phyloP scores from a whole-genome alignment of 345 rosid genomes.

The Raphanus sativus region DNA sequence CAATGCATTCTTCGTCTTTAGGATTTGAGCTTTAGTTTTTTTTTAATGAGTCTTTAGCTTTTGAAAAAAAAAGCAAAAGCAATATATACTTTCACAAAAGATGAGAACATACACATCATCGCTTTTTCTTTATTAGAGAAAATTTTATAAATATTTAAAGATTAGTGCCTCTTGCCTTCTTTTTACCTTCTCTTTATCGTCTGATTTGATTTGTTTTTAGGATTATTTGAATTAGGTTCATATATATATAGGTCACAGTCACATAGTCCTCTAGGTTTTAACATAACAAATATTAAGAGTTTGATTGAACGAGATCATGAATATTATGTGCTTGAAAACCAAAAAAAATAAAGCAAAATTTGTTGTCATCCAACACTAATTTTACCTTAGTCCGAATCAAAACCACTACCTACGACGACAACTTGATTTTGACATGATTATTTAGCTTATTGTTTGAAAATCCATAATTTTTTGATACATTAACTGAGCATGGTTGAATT shows the following conservation, averaged over 20 bases:
- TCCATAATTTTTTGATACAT: neutral
- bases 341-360: neutral
- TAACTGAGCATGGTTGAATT: neutral
- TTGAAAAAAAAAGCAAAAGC: conserved; percentile 31
- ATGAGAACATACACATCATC: conserved; percentile 38
- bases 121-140: conserved; percentile 36
- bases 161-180: conserved; percentile 29
- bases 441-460: neutral
- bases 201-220: conserved; percentile 3
- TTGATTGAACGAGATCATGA: neutral
- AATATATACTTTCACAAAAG: conserved; percentile 43
- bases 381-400: neutral
- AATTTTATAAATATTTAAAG: conserved; percentile 14
- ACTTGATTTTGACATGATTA: neutral
- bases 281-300: neutral
- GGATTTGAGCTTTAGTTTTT: conserved; percentile 30
- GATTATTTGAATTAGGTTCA: conserved; percentile 20
- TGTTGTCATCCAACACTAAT: neutral
- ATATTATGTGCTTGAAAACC: neutral
- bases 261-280: neutral
- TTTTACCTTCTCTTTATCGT: conserved; percentile 30
- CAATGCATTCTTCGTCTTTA: conserved; percentile 40
- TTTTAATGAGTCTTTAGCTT: conserved; percentile 24
- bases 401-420: neutral
- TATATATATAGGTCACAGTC: conserved; percentile 12